Base-by-base conservation (phyloP, 1,284 basidiomycete species). In the Cryptococcus amylolentus region DNA sequence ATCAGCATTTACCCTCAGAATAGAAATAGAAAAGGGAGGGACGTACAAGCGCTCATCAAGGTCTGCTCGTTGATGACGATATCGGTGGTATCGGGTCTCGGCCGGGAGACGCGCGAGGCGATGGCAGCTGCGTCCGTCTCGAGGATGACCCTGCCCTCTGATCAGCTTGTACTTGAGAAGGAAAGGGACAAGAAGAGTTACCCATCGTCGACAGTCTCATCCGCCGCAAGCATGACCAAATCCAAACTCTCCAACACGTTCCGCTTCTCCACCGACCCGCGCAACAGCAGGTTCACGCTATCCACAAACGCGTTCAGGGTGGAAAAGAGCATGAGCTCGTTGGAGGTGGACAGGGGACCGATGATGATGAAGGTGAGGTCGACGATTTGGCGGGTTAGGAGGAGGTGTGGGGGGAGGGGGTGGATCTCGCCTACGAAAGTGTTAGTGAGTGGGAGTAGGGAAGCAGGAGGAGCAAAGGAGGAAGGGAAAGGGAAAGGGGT, bases 11-110 rank as follows among this genome's bases (percentile, higher is more conserved):
- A 1, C 26, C 27, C 14, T 2, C 2, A 42, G 12, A 44, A 20
- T 26, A 27, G 35, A 38, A 4, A 16, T 23, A 8, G 6, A 3
- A 23, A 23, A 23, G 3, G 23, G n/a, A 10, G n/a, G 14, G 7
- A 74, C 75, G 65, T 55, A 75, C 78, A 91, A 39, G 91, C 91
- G 71, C 82, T 92, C 83, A 95, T 82, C 61, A 96, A 82, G 5
- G 91, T 95, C 79, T 98, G 93, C 79, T 99, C 96, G 82, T 98
- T 98, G 83, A 98, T 96, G 62, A 96, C 89, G 64, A 98, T 96
- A 70, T 98, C 94, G 42, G 89, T 89, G 54, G 91, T 88, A 76
- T 98, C 96, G 18, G 94, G 88, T 68, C 86, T 87, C 49, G 96
- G 91, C 64, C 94, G 81, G 64, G 91, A 95, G 49, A 98, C 96